Evolutionary conservation across 805 yeast genomes (phyloP), one percentile per base, ranked within the genome.

Genomic region (Suhomyces canberraensis): DNA sequence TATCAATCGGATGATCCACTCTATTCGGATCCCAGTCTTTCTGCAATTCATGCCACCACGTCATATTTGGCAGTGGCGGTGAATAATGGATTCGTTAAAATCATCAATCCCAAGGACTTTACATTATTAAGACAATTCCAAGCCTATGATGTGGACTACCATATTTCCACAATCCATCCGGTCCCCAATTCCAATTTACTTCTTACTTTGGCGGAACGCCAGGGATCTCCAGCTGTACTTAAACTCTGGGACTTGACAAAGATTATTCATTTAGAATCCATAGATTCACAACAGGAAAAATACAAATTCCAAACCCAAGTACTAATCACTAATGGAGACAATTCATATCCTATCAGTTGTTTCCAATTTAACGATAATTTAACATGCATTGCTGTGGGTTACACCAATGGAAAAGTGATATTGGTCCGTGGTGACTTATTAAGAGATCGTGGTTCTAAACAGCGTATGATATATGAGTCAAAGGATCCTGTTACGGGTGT

Each of bases 371-470:
- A 79, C 11, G 47, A 58, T 1, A 79, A 75, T 41, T 74, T 81
- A 42, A 71, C 86, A 3, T 75, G 85, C 22, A 56, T 84, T 4
- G 90, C 84, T 0, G 62, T 86, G 31, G 96, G 96, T 0, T 86
- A 79, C 49, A 82, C 90, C 11, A 83, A 89, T 56, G 98, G 98
- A 2, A 71, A 79, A 15, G 88, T 90, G 2, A 66, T 90, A 2
- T 63, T 90, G 5, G 76, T 90, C 0, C 65, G 98, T 44, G 98
- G 98, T 7, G 98, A 93, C 57, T 58, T 93, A 21, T 47, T 87
- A 5, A 78, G 89, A 48, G 98, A 93, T 53, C 67, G 95, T 40
- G 98, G 98, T 0, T 79, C 95, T 8, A 76, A 93, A 45, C 98
- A 91, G 51, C 67, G 97, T 19, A 57, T 83, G 0, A 79, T 90